phyloP scores from a whole-genome alignment of 495 filamentous ascomycete species.

The Neurospora sp. region DNA sequence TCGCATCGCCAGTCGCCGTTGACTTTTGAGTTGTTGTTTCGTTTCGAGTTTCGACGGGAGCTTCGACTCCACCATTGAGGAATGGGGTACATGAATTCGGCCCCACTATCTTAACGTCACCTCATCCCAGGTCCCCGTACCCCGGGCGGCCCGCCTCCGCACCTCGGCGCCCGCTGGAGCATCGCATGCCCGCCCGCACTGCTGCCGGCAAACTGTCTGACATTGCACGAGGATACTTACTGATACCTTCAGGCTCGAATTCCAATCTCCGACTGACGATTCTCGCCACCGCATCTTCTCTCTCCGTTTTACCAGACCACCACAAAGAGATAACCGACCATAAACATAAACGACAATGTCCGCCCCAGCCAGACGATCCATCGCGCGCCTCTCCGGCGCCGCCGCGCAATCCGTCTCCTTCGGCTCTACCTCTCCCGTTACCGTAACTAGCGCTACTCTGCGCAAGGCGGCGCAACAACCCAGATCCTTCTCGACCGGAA shows the following conservation, averaged over 20 bases:
- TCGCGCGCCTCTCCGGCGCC: not conserved
- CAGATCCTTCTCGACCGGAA: not conserved
- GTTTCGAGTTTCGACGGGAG: not conserved
- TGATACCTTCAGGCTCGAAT: not conserved
- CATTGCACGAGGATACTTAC: not conserved
- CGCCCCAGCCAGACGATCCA: slow-evolving; percentile 1
- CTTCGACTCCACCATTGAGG: not conserved
- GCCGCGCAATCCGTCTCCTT: not conserved
- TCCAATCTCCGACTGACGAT: not conserved
- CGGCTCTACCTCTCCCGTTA: not conserved
- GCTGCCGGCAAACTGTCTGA: not conserved
- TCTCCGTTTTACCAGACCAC: not conserved
- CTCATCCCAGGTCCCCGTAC: no score
- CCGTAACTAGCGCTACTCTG: not conserved
- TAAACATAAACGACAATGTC: not conserved
- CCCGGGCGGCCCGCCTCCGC: not conserved
- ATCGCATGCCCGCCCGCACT: not conserved
- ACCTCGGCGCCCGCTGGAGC: not conserved
- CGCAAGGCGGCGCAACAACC: not conserved
- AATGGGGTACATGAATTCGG: no score
- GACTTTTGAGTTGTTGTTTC: not conserved
- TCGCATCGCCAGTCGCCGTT: not conserved
- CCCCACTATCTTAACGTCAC: no score
- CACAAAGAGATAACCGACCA: not conserved
- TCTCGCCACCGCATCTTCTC: not conserved